phyloP scores from a whole-genome alignment of 768 basidiomycete genomes.

The Calocera cornea region DNA sequence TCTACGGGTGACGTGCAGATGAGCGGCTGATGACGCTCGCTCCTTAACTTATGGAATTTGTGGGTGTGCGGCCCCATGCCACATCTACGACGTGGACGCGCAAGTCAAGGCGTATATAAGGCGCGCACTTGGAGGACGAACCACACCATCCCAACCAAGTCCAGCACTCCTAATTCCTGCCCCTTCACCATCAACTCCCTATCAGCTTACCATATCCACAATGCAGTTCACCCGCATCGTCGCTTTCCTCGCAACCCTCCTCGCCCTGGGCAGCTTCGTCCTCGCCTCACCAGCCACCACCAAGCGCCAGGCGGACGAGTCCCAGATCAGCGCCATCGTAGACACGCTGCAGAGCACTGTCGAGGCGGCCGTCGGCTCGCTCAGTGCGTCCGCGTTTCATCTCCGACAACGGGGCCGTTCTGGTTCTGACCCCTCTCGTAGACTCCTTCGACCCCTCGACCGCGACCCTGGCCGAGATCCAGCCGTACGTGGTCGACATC shows the following conservation, averaged over 20 bases:
- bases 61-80: too few relatives aligned
- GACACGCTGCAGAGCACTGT: slow-evolving; percentile 1
- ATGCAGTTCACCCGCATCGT: background rate
- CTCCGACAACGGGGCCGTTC: background rate
- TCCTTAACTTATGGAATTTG: background rate
- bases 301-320: background rate
- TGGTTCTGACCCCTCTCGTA: background rate
- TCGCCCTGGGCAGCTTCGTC: background rate
- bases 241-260: background rate
- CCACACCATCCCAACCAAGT: background rate
- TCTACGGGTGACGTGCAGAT: background rate
- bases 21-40: background rate
- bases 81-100: background rate
- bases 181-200: background rate
- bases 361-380: background rate
- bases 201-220: background rate
- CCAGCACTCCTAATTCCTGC: background rate
- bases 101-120: background rate
- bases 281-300: background rate
- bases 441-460: background rate
- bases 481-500: background rate
- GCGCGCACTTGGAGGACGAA: background rate
- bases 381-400: background rate
- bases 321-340: background rate
- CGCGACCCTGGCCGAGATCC: background rate